These are phyloP conservation scores for Vicia sativa DNA, from an alignment of 306 rosid genomes.

Conservation along the genomic window DNA sequence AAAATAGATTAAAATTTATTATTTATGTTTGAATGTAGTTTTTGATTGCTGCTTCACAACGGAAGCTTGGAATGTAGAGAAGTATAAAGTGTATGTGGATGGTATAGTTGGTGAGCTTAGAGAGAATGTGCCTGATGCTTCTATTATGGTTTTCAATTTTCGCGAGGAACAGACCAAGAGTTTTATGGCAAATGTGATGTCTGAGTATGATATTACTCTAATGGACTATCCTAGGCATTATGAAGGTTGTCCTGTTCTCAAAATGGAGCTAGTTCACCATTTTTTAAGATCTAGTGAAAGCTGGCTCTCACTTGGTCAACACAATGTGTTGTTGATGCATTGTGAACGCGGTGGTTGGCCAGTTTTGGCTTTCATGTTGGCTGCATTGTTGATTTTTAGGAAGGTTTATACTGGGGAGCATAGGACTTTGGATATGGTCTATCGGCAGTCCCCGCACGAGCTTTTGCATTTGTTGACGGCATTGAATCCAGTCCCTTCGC, in stretches of 20 bases:
- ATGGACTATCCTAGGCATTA: slow-evolving; percentile 94
- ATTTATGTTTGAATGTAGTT: slow-evolving; percentile 49
- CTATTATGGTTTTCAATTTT: slow-evolving; percentile 80
- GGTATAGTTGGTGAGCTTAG: slow-evolving; percentile 65
- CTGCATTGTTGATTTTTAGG: slow-evolving; percentile 78
- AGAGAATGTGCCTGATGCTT: slow-evolving; percentile 70
- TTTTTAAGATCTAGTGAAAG: slow-evolving; percentile 89
- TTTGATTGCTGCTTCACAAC: slow-evolving; percentile 87
- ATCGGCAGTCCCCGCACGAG: slow-evolving; percentile 83
- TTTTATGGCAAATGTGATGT: slow-evolving; percentile 59
- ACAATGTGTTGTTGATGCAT: slow-evolving; percentile 83
- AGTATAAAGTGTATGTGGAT: slow-evolving; percentile 62
- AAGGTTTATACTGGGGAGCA: slow-evolving; percentile 81
- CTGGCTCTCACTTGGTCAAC: slow-evolving; percentile 84
- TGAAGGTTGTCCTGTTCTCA: slow-evolving; percentile 79
- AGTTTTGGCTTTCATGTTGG: slow-evolving; percentile 85
- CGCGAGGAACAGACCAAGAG: slow-evolving; percentile 60
- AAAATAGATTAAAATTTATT: neutral
- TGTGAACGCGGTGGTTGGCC: slow-evolving; percentile 97
- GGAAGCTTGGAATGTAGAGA: slow-evolving; percentile 78
- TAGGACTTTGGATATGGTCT: slow-evolving; percentile 87
- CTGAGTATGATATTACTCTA: slow-evolving; percentile 79
- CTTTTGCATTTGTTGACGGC: slow-evolving; percentile 75
- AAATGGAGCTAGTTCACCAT: slow-evolving; percentile 85
- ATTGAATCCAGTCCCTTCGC: slow-evolving; percentile 85